Evolutionary conservation across 148 eudicot species (phyloP), one percentile per base, ranked within the genome.

Genomic region (Salicornia ramosissima): DNA sequence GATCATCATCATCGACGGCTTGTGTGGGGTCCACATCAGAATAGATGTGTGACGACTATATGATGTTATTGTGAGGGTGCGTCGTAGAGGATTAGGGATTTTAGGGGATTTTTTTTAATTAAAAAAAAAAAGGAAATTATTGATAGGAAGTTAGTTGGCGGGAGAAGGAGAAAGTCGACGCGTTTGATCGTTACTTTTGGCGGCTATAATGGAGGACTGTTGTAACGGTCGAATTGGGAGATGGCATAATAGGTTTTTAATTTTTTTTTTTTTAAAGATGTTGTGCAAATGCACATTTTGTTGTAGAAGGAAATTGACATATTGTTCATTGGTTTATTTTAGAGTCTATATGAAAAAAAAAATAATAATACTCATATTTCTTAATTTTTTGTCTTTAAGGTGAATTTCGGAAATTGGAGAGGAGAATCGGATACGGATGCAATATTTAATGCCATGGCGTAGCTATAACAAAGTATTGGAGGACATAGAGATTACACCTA

Each of bases 41-140:
- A 58, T 36, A 73, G 80, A 26, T 77, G 24, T 66, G 80, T 77
- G 14, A 66, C 80, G 14, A 58, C 80, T 18, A 40, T 59, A 59
- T 77, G 80, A 77, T 18, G 15, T 53, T 39, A 36, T 21, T 22
- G 34, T 53, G 49, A 33, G 30, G 49, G 5, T 2, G 72, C 34
- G 72, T 26, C 42, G 53, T 24, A 69, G 31, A 39, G 64, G 64
- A 42, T 25, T 43, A 36, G 40, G 40, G 30, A 21, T 59, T 34
- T 18, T 22, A 19, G 11, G 26, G 71, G 71, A 68, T 33, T 13
- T 18, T 46, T 26, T 28, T 43, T 1, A 43, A 21, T 25, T 3
- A 29, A 43, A 24, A 42, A 26, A 31, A n/a, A 46, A 31, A 36
- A 22, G 30, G 26, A 4, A 10, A 43, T 34, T 2, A 30, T 5